These are phyloP conservation scores for Pleurotus pulmonarius DNA, from an alignment of 768 basidiomycete genomes.

Conservation along the genomic window DNA sequence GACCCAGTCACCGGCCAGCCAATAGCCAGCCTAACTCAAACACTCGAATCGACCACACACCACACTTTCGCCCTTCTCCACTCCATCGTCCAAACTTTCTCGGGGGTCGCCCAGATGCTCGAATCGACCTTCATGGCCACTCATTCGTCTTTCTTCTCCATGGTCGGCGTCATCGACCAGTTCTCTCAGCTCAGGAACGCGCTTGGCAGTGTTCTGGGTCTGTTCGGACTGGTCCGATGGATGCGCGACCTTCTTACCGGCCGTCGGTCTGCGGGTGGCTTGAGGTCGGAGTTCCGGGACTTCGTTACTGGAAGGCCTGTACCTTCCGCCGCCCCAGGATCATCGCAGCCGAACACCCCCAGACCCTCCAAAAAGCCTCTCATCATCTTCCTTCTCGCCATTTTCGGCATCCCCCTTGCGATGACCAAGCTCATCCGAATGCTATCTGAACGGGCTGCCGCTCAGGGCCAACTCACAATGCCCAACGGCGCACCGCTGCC, in stretches of 20 bases:
- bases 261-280: constrained; percentile 20
- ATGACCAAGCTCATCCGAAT: constrained; percentile 88
- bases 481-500: constrained; percentile 36
- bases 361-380: constrained; percentile 87
- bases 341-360: constrained; percentile 30
- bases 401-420: constrained; percentile 89
- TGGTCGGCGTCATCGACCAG: constrained; percentile 96
- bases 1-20: constrained; percentile 26
- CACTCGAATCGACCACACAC: constrained; percentile 85
- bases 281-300: constrained; percentile 69
- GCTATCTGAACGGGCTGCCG: constrained; percentile 57
- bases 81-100: constrained; percentile 92
- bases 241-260: constrained; percentile 62
- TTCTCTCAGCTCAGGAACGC: constrained; percentile 89
- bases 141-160: constrained; percentile 91
- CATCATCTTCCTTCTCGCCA: constrained; percentile 88
- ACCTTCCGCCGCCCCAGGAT: constrained; percentile 35
- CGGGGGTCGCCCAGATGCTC: constrained; percentile 94
- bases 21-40: constrained; percentile 75
- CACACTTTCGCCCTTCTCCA: constrained; percentile 93
- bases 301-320: constrained; percentile 68
- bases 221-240: constrained; percentile 90
- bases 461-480: constrained; percentile 29
- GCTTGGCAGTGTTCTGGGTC: constrained; percentile 86
- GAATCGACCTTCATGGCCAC: constrained; percentile 98